phyloP scores from a whole-genome alignment of 1,284 basidiomycete genomes.

The Neonothopanus nambi region DNA sequence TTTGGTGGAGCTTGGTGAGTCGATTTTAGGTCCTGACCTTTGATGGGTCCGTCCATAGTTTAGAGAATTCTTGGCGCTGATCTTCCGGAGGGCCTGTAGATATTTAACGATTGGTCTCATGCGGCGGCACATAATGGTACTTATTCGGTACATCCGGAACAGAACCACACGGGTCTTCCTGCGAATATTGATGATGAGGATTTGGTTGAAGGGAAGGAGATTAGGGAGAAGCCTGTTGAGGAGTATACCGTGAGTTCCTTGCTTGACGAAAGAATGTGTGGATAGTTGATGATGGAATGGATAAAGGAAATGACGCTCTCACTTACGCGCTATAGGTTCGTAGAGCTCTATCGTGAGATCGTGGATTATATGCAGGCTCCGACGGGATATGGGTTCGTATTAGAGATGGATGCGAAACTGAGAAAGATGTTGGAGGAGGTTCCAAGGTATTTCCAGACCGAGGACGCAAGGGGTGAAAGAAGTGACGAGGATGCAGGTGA shows the following conservation, averaged over 20 bases:
- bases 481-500: too few relatives aligned
- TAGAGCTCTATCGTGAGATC: constrained; percentile 21
- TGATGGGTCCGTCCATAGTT: background rate
- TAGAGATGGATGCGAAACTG: constrained; percentile 23
- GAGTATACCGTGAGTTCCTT: constrained; percentile 18
- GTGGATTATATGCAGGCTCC: constrained; percentile 25
- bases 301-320: constrained; percentile 25
- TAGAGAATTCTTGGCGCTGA: too few relatives aligned
- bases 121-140: constrained; percentile 26
- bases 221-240: constrained; percentile 6
- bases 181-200: constrained; percentile 25
- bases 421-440: constrained; percentile 18
- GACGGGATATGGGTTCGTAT: constrained; percentile 22
- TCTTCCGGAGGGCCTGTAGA: constrained; percentile 18
- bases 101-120: constrained; percentile 28
- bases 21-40: background rate
- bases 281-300: background rate
- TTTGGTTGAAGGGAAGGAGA: constrained; percentile 19
- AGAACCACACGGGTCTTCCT: constrained; percentile 26
- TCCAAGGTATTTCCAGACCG: constrained; percentile 20
- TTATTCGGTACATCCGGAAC: constrained; percentile 26
- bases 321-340: constrained; percentile 22
- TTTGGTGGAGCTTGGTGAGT: constrained; percentile 28
- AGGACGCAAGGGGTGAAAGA: too few relatives aligned
- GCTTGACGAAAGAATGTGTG: too few relatives aligned